phyloP scores from a whole-genome alignment of 2,329 filamentous ascomycete species.

The Aaosphaeria arxii region DNA sequence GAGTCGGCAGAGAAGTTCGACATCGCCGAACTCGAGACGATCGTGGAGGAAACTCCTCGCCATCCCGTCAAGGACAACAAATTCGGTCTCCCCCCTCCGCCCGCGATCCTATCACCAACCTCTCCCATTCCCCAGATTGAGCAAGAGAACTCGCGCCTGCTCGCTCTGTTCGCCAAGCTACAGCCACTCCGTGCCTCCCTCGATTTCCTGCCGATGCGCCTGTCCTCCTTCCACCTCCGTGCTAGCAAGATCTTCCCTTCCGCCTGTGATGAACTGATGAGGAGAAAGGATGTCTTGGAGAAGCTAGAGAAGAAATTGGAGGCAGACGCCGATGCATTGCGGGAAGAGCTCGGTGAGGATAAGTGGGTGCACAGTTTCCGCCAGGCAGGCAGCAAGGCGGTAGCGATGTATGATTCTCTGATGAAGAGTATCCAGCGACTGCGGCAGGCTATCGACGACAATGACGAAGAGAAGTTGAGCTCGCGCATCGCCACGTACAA shows the following conservation, averaged over 20 bases:
- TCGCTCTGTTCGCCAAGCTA: conserved; percentile 91
- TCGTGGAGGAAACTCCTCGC: conserved; percentile 80
- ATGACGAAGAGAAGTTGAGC: conserved; percentile 60
- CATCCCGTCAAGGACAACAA: conserved; percentile 58
- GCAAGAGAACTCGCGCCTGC: conserved; percentile 82
- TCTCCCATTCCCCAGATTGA: conserved; percentile 53
- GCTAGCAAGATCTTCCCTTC: conserved; percentile 80
- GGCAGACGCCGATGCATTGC: conserved; percentile 81
- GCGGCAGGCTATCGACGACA: conserved; percentile 72
- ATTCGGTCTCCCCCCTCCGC: conserved; percentile 59
- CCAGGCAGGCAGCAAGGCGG: conserved; percentile 84
- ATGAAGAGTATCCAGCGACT: conserved; percentile 82
- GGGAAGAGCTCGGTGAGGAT: conserved; percentile 90
- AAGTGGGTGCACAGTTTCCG: conserved; percentile 95
- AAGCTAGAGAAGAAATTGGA: conserved; percentile 85
- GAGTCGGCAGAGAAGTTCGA: conserved; percentile 66
- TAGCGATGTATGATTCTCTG: conserved; percentile 96
- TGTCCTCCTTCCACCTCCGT: conserved; percentile 79
- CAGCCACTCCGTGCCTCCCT: conserved; percentile 89
- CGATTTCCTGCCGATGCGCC: conserved; percentile 91
- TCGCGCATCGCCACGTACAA: conserved; percentile 87
- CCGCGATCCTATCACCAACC: conserved; percentile 57
- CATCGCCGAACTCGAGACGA: conserved; percentile 86
- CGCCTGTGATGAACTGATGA: conserved; percentile 83
- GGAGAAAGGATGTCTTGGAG: conserved; percentile 71